Evolutionary conservation across 2,329 filamentous ascomycete species (phyloP).

Genomic region (Trichoderma gracile): DNA sequence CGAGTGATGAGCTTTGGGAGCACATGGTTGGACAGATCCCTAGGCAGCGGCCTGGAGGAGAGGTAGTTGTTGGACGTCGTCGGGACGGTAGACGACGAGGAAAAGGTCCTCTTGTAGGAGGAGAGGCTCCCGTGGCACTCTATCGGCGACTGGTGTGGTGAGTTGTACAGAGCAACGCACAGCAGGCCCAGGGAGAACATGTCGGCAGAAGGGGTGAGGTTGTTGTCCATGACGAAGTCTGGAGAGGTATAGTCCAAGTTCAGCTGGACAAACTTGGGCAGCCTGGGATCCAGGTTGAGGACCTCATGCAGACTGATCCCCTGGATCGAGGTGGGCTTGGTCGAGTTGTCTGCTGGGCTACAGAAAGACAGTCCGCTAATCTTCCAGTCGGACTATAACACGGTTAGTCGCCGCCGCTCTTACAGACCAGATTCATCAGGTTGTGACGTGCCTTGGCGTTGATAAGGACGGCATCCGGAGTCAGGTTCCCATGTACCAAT

Average conservation of each 20-base stretch:
- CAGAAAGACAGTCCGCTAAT: constrained; percentile 92
- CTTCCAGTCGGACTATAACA: constrained; percentile 85
- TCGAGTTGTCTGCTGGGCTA: constrained; percentile 74
- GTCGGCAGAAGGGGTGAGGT: constrained; percentile 79
- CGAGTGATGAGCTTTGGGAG: constrained; percentile 85
- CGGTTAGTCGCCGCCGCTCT: constrained; percentile 34
- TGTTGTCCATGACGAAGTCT: constrained; percentile 90
- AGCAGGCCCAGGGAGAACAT: constrained; percentile 92
- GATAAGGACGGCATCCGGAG: constrained; percentile 88
- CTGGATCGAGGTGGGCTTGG: constrained; percentile 71
- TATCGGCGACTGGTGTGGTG: constrained; percentile 85
- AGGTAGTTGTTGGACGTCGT: constrained; percentile 82
- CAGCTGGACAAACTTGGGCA: constrained; percentile 81
- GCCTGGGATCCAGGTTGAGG: constrained; percentile 78
- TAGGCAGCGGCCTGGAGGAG: constrained; percentile 75
- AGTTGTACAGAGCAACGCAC: constrained; percentile 89
- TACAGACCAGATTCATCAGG: neutral
- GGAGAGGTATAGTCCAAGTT: constrained; percentile 93
- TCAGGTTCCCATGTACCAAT: constrained; percentile 90
- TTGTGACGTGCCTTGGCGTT: constrained; percentile 75
- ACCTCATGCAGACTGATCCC: constrained; percentile 82
- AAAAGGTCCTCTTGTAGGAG: constrained; percentile 82
- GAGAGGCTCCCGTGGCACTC: constrained; percentile 78
- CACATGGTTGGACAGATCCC: constrained; percentile 72
- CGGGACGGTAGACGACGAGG: constrained; percentile 75